Conservation (phyloP, 148 eudicot species). For the Fagopyrum homotropicum region DNA sequence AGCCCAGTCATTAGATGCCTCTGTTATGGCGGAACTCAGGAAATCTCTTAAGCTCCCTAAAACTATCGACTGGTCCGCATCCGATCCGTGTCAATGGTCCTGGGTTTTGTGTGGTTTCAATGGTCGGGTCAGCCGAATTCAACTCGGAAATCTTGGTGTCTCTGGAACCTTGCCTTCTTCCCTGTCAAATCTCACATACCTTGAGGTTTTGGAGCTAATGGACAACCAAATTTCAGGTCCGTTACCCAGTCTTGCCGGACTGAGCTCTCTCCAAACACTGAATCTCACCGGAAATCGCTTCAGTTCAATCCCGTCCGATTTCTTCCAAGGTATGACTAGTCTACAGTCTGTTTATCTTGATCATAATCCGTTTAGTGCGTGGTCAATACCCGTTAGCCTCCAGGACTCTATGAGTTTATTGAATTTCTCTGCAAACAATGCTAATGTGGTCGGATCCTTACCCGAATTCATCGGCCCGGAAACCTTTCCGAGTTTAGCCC, state of each 20-base stretch:
- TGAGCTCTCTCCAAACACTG: slow-evolving; percentile 37
- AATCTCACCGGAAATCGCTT: slow-evolving; percentile 43
- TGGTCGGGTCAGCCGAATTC: slow-evolving; percentile 52
- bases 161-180: slow-evolving; percentile 40
- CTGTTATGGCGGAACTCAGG: slow-evolving; percentile 51
- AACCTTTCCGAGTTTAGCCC: slow-evolving; percentile 36
- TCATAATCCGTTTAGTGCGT: slow-evolving; percentile 39
- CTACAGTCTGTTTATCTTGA: slow-evolving; percentile 52
- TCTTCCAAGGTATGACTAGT: slow-evolving; percentile 43
- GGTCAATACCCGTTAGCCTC: slow-evolving; percentile 57
- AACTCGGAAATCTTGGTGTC: slow-evolving; percentile 33
- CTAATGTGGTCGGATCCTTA: slow-evolving; percentile 45
- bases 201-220: slow-evolving; percentile 49
- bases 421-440: slow-evolving; percentile 48
- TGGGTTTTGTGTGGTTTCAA: slow-evolving; percentile 32
- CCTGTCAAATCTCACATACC: slow-evolving; percentile 36
- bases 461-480: slow-evolving; percentile 42
- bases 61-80: slow-evolving; percentile 37
- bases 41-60: slow-evolving; percentile 34
- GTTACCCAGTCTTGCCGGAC: slow-evolving; percentile 58
- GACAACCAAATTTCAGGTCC: slow-evolving; percentile 43
- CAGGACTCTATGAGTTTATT: slow-evolving; percentile 27
- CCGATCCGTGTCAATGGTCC: slow-evolving; percentile 57
- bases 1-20: slow-evolving; percentile 28
- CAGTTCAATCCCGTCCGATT: slow-evolving; percentile 38